Percentiles rank a stretch among this genome's conserved stretches.
These are phyloP conservation scores for Salvia sclarea DNA, from an alignment of 305 asterid species.

Conservation along the genomic window DNA sequence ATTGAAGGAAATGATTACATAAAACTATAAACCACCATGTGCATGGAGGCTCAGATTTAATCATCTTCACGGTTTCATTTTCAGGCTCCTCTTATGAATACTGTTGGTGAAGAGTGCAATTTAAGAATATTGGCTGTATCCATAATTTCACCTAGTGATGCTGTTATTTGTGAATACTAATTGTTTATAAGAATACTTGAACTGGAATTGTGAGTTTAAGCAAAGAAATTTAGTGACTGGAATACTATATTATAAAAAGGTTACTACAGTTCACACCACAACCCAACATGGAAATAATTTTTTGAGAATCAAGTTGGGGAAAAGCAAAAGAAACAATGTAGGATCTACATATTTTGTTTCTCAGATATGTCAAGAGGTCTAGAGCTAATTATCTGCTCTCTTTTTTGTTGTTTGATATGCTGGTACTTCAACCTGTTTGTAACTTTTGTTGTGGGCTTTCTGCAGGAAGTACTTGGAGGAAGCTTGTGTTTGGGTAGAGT, in stretches of 20 bases:
- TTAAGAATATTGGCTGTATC: neutral
- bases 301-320: neutral
- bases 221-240: neutral
- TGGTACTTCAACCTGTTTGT: conserved; percentile 12
- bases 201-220: neutral
- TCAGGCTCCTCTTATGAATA: neutral
- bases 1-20: neutral
- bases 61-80: neutral
- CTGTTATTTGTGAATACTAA: neutral
- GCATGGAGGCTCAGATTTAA: neutral
- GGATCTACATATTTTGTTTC: neutral
- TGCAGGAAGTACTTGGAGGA: conserved; percentile 95
- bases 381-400: conserved; percentile 10
- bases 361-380: neutral
- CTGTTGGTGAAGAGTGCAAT: neutral
- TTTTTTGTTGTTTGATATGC: conserved; percentile 1
- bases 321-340: conserved; percentile 1
- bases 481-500: conserved; percentile 92
- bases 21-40: neutral
- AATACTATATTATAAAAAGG: conserved; percentile 2
- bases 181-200: neutral
- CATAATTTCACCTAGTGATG: neutral
- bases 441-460: conserved; percentile 29
- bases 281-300: neutral
- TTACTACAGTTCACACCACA: neutral